Conservation (phyloP, 371 early-diverging fungal genomes). For the Blakeslea trispora region DNA sequence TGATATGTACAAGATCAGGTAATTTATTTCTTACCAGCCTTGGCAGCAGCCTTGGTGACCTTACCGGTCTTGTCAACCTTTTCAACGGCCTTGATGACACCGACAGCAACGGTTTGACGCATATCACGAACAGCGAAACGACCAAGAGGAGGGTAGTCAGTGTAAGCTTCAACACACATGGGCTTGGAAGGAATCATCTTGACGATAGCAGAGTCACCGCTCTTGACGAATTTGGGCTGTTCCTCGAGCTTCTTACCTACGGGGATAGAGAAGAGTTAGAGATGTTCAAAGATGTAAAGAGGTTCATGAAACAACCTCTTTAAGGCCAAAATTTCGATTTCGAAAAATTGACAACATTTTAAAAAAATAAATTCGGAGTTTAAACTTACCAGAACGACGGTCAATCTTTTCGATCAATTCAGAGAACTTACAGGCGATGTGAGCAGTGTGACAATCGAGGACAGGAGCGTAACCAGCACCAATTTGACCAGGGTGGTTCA, state of each 20-base stretch:
- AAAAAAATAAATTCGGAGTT: too few species aligned
- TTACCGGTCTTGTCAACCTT: conserved; percentile 68
- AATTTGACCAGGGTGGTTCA: conserved; percentile 94
- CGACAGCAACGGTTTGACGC: conserved; percentile 92
- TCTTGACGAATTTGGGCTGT: conserved; percentile 89
- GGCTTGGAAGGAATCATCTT: conserved; percentile 93
- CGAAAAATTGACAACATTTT: too few species aligned
- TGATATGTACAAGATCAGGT: neutral
- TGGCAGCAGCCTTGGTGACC: conserved; percentile 66
- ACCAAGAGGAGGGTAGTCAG: conserved; percentile 92
- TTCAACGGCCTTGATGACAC: conserved; percentile 93
- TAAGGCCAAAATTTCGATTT: neutral
- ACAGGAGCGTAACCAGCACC: conserved; percentile 85
- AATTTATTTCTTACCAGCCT: conserved; percentile 73
- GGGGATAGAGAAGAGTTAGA: neutral
- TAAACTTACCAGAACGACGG: conserved; percentile 76
- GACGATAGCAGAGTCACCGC: conserved; percentile 94
- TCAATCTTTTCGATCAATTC: conserved; percentile 91
- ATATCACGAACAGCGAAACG: conserved; percentile 98
- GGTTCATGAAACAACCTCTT: neutral
- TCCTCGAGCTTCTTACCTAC: conserved; percentile 68
- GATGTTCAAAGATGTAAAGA: neutral
- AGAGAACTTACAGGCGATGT: conserved; percentile 88
- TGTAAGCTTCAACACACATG: conserved; percentile 92
- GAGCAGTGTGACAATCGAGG: conserved; percentile 93